These are phyloP conservation scores for Phytopythium vexans DNA, from an alignment of 352 stramenopile species.

Conservation along the genomic window DNA sequence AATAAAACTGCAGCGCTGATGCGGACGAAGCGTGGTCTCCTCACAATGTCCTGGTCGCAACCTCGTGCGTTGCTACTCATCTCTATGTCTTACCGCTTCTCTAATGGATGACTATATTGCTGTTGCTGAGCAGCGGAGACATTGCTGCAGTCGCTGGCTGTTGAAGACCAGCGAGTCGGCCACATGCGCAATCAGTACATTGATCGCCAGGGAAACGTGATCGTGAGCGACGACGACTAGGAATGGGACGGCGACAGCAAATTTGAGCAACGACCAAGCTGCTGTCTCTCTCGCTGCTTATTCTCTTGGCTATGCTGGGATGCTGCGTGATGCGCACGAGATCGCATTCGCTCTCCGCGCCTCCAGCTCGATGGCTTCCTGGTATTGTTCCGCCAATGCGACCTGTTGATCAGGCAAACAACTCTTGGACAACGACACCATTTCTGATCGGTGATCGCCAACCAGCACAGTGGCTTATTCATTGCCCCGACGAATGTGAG, in stretches of 20 bases:
- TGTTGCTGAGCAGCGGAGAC: slow-evolving; percentile 30
- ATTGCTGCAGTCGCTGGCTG: slow-evolving; percentile 35
- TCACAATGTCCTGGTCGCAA: slow-evolving; percentile 50
- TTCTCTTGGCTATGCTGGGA: not conserved
- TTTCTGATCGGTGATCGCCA: too few species aligned
- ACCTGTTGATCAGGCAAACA: too few species aligned
- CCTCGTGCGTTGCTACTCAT: slow-evolving; percentile 29
- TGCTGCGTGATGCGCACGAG: too few species aligned
- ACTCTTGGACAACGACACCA: too few species aligned
- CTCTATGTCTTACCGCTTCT: not conserved
- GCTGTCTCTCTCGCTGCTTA: slow-evolving; percentile 5
- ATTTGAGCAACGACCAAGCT: slow-evolving; percentile 2
- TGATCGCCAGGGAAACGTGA: slow-evolving; percentile 43
- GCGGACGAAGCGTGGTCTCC: slow-evolving; percentile 30
- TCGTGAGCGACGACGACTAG: slow-evolving; percentile 39
- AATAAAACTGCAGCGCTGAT: slow-evolving; percentile 22
- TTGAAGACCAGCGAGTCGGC: slow-evolving; percentile 45
- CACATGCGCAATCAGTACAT: slow-evolving; percentile 64
- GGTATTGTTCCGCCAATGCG: too few species aligned
- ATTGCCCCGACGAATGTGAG: too few species aligned
- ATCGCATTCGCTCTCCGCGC: too few species aligned
- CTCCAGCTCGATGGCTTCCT: too few species aligned
- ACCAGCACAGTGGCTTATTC: too few species aligned
- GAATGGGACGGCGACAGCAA: slow-evolving; percentile 4
- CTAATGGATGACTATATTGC: not conserved